Evolutionary conservation across 768 basidiomycete genomes (phyloP).

Genomic region (Lentinus brumalis): DNA sequence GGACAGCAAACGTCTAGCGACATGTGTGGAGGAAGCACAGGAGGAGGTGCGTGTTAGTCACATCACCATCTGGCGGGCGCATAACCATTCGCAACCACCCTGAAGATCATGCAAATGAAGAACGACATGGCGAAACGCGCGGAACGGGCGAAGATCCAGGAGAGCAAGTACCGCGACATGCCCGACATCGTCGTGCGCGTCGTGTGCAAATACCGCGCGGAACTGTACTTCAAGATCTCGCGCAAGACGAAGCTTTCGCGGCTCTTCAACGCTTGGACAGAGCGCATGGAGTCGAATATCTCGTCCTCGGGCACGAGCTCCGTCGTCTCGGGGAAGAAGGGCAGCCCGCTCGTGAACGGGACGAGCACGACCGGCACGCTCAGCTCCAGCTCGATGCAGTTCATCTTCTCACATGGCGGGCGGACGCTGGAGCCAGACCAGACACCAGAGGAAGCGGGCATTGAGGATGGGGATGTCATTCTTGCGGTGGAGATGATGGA

Average conservation of each 20-base stretch:
- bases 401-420: constrained; percentile 85
- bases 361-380: constrained; percentile 27
- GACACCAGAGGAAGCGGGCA: constrained; percentile 83
- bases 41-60: constrained; percentile 59
- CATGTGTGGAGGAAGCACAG: constrained; percentile 84
- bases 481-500: constrained; percentile 91
- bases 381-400: constrained; percentile 59
- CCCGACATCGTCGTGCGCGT: constrained; percentile 92
- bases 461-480: constrained; percentile 89
- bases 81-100: neutral
- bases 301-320: neutral
- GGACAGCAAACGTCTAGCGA: constrained; percentile 78
- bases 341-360: constrained; percentile 45
- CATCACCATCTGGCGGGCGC: neutral
- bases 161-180: constrained; percentile 80
- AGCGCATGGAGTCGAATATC: constrained; percentile 67
- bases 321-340: constrained; percentile 39
- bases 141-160: constrained; percentile 77
- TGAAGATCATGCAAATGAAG: constrained; percentile 78
- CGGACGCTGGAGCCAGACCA: constrained; percentile 77
- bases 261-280: constrained; percentile 86
- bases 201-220: constrained; percentile 84
- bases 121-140: constrained; percentile 78
- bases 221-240: constrained; percentile 91
- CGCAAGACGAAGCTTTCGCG: constrained; percentile 85